Base-by-base conservation (phyloP, 768 basidiomycete species). In the Calocybe cyanea region DNA sequence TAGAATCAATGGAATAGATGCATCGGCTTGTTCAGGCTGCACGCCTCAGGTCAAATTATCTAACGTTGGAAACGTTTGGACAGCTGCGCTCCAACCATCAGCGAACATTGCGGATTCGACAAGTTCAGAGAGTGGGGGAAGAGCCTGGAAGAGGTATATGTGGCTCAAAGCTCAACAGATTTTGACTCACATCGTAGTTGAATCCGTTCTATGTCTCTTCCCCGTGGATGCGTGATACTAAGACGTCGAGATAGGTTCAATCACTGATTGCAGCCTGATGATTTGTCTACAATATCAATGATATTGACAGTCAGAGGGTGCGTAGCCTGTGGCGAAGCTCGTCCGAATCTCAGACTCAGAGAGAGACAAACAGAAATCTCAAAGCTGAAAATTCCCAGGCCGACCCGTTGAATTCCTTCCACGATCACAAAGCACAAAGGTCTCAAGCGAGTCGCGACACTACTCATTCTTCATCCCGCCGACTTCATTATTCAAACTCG, bases 111-210 rank as follows among this genome's bases (percentile, higher is more conserved):
- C 77, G 21, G 80, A 78, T 13, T 81, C 83, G 49, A 87, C 66
- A 54, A 86, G 72, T 45, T 81, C 78, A 17, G 77, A 72, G 45
- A 87, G 67, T 41, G 79, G 68, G 19, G 77, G 70, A 17, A 85
- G 73, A 25, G 77, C 79, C 83, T 83, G 58, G 36, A 49, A 36
- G 33, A 34, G 5, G 11, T 18, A 15, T 31, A 23, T 54, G 50
- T 44, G 53, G 50, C 15, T 40, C 18, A 39, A 38, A 40, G 24
- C 41, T 43, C 54, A 49, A 54, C 54, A 46, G 38, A 55, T 50
- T 46, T 39, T 48, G 50, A 54, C 81, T 71, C 63, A 85, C 86
- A 62, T 88, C 85, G 62, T 84, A 85, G 56, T 82, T 70, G 13
- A 69, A 57, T 14, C 80, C 79, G 52, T 77, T 71, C 38, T 56